Percentiles rank a stretch among this genome's conserved stretches.
Conservation (phyloP, 2,329 filamentous ascomycete genomes). For the Nannizziopsis barbatae region DNA sequence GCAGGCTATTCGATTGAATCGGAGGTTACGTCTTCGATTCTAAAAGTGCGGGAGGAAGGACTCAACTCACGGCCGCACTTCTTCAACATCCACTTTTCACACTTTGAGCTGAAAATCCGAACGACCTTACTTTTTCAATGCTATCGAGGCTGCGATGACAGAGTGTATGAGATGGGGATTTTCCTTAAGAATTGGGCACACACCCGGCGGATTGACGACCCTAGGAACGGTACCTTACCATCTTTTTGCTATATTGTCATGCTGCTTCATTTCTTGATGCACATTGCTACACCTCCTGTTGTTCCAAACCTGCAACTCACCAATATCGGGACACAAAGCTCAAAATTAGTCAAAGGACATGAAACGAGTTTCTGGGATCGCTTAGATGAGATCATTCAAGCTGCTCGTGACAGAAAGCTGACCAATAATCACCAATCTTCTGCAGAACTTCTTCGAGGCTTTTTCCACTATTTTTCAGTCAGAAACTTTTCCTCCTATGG, state of each 20-base stretch:
- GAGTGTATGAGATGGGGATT: conserved; percentile 65
- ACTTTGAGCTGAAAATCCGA: conserved; percentile 61
- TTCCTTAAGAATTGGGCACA: conserved; percentile 92
- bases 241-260: conserved; percentile 89
- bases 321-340: conserved; percentile 27
- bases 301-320: conserved; percentile 59
- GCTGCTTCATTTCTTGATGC: conserved; percentile 82
- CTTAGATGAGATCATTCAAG: conserved; percentile 54
- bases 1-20: conserved; percentile 51
- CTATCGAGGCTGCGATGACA: conserved; percentile 67
- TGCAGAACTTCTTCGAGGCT: conserved; percentile 63
- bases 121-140: conserved; percentile 74
- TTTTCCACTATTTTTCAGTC: conserved; percentile 78
- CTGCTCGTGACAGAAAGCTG: conserved; percentile 49
- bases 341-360: conserved; percentile 48
- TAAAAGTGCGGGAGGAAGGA: conserved; percentile 61
- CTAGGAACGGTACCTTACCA: conserved; percentile 74
- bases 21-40: conserved; percentile 58
- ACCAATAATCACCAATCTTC: conserved; percentile 59
- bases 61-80: not conserved
- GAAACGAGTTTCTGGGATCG: conserved; percentile 69
- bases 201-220: conserved; percentile 69
- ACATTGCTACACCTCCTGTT: conserved; percentile 67
- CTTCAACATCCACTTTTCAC: conserved; percentile 76
- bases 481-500: conserved; percentile 18